Evolutionary conservation across 1,139 yeast species (phyloP).

Genomic region (Saccharomyces hybrid): DNA sequence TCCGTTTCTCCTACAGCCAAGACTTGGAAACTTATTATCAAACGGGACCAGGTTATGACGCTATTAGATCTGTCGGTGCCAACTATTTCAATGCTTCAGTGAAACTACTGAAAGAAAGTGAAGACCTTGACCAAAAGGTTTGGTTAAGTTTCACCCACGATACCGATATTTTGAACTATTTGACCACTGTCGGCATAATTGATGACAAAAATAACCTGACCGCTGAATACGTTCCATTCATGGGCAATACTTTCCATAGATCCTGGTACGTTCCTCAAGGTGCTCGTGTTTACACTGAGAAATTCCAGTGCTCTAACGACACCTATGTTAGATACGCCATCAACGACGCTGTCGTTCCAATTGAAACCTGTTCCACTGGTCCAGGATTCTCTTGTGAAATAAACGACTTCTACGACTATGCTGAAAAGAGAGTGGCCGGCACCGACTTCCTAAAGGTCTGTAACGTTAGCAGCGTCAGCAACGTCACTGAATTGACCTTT

Average conservation of each 20-base stretch:
- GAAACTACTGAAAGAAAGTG: slow-evolving; percentile 22
- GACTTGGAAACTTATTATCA: slow-evolving; percentile 46
- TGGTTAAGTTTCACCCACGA: slow-evolving; percentile 53
- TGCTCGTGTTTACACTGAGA: slow-evolving; percentile 47
- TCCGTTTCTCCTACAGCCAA: slow-evolving; percentile 39
- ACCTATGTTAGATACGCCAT: slow-evolving; percentile 45
- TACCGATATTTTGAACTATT: slow-evolving; percentile 44
- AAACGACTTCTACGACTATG: slow-evolving; percentile 35
- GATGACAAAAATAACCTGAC: slow-evolving; percentile 25
- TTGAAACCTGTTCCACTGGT: slow-evolving; percentile 45
- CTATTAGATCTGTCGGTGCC: slow-evolving; percentile 42
- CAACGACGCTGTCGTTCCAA: slow-evolving; percentile 56
- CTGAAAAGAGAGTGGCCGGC: slow-evolving; percentile 34
- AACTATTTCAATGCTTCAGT: slow-evolving; percentile 42
- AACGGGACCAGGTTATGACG: slow-evolving; percentile 47
- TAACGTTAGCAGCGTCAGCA: slow-evolving; percentile 19
- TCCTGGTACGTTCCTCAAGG: slow-evolving; percentile 44
- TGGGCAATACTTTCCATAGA: slow-evolving; percentile 18
- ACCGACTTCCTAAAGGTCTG: slow-evolving; percentile 36
- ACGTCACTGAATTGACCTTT: slow-evolving; percentile 19
- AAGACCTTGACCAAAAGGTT: slow-evolving; percentile 28
- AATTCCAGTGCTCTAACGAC: slow-evolving; percentile 35
- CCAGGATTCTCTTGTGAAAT: slow-evolving; percentile 56
- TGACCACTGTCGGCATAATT: slow-evolving; percentile 46
- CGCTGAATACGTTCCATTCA: slow-evolving; percentile 38